These are phyloP conservation scores for Penicillium samsonianum DNA, from an alignment of 495 filamentous ascomycete species.

Conservation along the genomic window DNA sequence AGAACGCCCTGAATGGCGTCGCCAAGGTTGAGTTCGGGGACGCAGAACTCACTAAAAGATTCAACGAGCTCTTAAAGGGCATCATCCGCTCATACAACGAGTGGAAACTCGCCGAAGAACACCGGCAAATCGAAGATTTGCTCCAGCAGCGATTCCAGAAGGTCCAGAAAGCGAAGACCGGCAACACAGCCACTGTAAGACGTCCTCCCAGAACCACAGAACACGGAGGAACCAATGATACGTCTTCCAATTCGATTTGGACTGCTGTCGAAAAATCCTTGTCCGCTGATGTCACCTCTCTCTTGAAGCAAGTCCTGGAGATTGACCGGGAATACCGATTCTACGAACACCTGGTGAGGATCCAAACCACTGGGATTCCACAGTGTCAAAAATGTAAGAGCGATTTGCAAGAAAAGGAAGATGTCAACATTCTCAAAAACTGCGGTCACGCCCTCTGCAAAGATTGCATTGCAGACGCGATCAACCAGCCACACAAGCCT, in stretches of 20 bases:
- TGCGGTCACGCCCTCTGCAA: conserved; percentile 57
- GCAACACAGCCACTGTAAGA: not conserved
- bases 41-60: not conserved
- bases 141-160: not conserved
- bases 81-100: not conserved
- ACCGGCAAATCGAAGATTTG: not conserved
- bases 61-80: not conserved
- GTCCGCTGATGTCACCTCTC: not conserved
- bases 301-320: conserved; percentile 27
- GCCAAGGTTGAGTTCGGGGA: not conserved
- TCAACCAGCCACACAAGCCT: conserved; percentile 6
- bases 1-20: not conserved
- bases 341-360: conserved; percentile 21
- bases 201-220: not conserved
- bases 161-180: not conserved
- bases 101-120: not conserved
- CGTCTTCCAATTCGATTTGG: not conserved
- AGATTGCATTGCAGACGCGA: conserved; percentile 28
- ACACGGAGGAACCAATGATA: not conserved
- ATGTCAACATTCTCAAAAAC: conserved; percentile 40
- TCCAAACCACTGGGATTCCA: conserved; percentile 26
- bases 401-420: conserved; percentile 5
- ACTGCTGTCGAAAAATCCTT: conserved; percentile 13
- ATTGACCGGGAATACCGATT: conserved; percentile 36
- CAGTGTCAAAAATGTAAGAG: conserved; percentile 34